Evolutionary conservation across 139 green algal genomes (phyloP), one percentile per base, ranked within the genome.

Genomic region (Chara braunii): DNA sequence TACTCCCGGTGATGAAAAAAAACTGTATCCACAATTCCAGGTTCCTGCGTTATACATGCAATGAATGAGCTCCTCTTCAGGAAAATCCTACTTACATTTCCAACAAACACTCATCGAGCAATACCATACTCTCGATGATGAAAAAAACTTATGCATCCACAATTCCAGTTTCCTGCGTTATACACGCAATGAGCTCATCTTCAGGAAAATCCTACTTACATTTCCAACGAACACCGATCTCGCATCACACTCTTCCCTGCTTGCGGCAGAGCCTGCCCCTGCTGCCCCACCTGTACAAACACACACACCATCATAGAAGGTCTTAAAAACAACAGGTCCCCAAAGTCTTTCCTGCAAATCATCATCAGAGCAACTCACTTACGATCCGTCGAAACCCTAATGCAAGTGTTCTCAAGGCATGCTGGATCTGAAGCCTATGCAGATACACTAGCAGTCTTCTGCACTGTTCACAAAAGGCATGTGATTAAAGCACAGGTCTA

Each of bases 151-250:
- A 64, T 5, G 23, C 32, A 3, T 53, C 35, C 28, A n/a, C n/a
- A n/a, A n/a, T n/a, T n/a, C n/a, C n/a, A n/a, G n/a, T n/a, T n/a
- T n/a, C n/a, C n/a, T n/a, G n/a, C n/a, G n/a, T n/a, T n/a, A n/a
- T n/a, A n/a, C n/a, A n/a, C n/a, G n/a, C n/a, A n/a, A n/a, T n/a
- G n/a, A n/a, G n/a, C n/a, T n/a, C n/a, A n/a, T n/a, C n/a, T n/a
- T n/a, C n/a, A n/a, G n/a, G n/a, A n/a, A n/a, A n/a, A 59, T 18
- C n/a, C 11, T 11, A 22, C 58, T 67, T 48, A 97, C 90, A 60
- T 90, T 89, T 34, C 90, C 90, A 0, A 98, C 87, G 73, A 94
- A 96, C 3, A 98, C 80, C 9, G 86, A 94, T 0, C 87, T 76
- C 0, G 64, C 51, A 70, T 98, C 92, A 0, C 77, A 83, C 69